phyloP scores from a whole-genome alignment of 257 asterid species.

The Solanum chiquidenum region DNA sequence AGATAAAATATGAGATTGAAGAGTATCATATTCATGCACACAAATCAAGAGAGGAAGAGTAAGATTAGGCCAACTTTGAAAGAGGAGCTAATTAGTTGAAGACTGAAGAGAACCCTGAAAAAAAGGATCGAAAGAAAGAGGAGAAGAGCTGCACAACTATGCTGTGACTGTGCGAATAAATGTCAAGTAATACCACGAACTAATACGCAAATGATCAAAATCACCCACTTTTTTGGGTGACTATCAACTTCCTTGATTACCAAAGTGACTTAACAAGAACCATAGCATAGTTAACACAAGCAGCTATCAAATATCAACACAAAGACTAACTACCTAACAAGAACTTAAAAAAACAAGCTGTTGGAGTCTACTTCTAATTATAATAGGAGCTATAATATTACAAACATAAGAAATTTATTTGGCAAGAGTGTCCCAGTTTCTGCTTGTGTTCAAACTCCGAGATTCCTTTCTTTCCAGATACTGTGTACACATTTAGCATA shows the following conservation, averaged over 20 bases:
- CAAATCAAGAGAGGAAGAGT: no score
- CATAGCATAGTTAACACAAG: background rate
- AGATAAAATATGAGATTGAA: no score
- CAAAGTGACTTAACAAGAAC: background rate
- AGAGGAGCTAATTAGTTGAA: no score
- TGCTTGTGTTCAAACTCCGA: background rate
- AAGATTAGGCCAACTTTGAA: no score
- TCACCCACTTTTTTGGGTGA: background rate
- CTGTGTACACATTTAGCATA: background rate
- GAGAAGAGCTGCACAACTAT: no score
- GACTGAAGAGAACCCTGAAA: no score
- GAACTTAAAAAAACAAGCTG: background rate
- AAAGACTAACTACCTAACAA: background rate
- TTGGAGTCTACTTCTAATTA: background rate
- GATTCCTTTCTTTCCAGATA: background rate
- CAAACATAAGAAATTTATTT: background rate
- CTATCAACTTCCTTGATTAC: background rate
- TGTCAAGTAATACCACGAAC: background rate
- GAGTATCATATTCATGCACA: no score
- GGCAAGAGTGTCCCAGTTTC: background rate
- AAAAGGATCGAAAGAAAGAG: no score
- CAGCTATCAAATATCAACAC: background rate
- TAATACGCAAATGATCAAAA: background rate
- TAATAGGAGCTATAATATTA: background rate
- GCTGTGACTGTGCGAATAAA: no score